A percentile compares a stretch with the other conserved stretches of the same genome.
Conservation (phyloP, 78 protist species). For the Protostelium mycophagum region DNA sequence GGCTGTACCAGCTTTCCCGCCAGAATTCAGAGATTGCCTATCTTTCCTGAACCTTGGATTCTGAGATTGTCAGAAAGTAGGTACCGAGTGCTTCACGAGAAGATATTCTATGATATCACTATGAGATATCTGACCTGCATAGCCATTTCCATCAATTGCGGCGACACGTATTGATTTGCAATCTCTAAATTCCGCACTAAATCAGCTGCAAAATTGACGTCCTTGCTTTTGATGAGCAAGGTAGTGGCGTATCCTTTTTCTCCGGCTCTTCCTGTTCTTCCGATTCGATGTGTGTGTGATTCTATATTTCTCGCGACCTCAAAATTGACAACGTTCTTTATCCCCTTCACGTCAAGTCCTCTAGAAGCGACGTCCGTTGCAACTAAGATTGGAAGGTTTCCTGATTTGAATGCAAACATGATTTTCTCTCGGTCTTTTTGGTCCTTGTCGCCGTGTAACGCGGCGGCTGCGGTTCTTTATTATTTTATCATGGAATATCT, state of each 20-base stretch:
- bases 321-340: slow-evolving; percentile 75
- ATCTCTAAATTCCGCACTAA: slow-evolving; percentile 39
- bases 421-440: slow-evolving; percentile 57
- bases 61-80: not conserved
- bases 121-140: slow-evolving; percentile 6
- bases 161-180: slow-evolving; percentile 55
- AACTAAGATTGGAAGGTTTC: slow-evolving; percentile 33
- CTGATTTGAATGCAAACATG: slow-evolving; percentile 35
- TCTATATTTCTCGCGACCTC: slow-evolving; percentile 74
- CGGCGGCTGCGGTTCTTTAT: slow-evolving; percentile 12
- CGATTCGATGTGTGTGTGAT: slow-evolving; percentile 85
- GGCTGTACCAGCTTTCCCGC: slow-evolving; percentile 15
- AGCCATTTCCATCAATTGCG: slow-evolving; percentile 45
- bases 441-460: slow-evolving; percentile 74
- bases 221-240: slow-evolving; percentile 30
- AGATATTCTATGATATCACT: not conserved
- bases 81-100: not conserved
- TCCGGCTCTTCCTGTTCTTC: slow-evolving; percentile 89
- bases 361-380: slow-evolving; percentile 88
- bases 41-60: slow-evolving; percentile 7
- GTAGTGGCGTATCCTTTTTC: slow-evolving; percentile 67
- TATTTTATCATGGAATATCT: no score
- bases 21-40: not conserved
- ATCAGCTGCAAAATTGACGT: slow-evolving; percentile 42
- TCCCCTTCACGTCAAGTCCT: slow-evolving; percentile 68